Base-by-base conservation (phyloP, 1,139 yeast species). In the Blastobotrys ciferrii region DNA sequence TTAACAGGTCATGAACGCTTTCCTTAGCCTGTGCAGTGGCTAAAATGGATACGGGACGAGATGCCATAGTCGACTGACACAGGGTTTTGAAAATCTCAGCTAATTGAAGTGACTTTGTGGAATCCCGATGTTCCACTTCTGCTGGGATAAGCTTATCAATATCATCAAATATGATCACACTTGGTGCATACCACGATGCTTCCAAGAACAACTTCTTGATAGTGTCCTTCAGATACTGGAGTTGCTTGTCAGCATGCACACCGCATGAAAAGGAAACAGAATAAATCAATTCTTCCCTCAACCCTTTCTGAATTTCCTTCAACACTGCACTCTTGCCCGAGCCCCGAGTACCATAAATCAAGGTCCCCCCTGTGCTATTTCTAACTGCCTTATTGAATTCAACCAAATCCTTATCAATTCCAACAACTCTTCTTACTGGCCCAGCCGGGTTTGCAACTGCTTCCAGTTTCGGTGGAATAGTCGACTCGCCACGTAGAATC, bases 131-230 rank as follows among this genome's bases (percentile, higher is more conserved):
- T 60, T 87, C 95, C 48, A 73, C 70, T 56, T 85, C 94, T 1
- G 85, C 86, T 0, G 87, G 79, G 41, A 89, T 74, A 11, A 91
- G 62, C 55, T 80, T 77, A 58, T 91, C 96, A n/a, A 89, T 65
- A 58, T 89, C 89, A 58, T 92, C 98, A 32, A 92, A 65, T 1
- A 91, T 68, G 3, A 92, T 66, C 1, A 89, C 70, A 0, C 92
- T 72, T 0, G 98, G 97, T 20, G 85, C 75, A 61, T 81, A 79
- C 95, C 96, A 88, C 18, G 85, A 73, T 32, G 91, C 81, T 50
- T 77, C 78, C 42, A 77, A 76, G 20, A 84, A 63, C 71, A 81
- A 73, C 42, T 75, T 75, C 18, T 70, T 70, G 35, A 88, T 58
- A 23, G 76, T 61, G 19, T 71, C 78, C 44, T 75, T 73, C 45